Evolutionary conservation across 176 grass and related monocot genomes (phyloP).

Genomic region (Pharus latifolius): DNA sequence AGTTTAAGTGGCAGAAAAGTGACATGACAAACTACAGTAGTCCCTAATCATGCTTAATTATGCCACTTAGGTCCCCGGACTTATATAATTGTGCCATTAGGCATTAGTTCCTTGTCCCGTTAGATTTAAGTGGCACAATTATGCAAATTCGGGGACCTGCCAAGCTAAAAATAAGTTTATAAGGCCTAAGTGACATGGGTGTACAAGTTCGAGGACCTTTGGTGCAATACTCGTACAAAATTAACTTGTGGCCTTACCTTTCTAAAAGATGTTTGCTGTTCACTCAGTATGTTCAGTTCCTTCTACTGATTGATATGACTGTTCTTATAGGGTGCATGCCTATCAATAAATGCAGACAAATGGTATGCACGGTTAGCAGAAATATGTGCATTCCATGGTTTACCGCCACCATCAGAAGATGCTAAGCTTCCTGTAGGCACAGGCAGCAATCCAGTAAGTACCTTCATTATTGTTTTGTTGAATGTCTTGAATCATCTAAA

Average conservation of each 20-base stretch:
- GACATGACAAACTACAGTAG: no score
- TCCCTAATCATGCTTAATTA: no score
- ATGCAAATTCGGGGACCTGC: no score
- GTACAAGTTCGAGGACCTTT: no score
- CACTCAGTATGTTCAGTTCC: constrained; percentile 1
- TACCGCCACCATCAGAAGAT: constrained; percentile 63
- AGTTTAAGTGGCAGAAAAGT: no score
- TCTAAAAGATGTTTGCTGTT: background rate
- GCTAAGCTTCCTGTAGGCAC: constrained; percentile 96
- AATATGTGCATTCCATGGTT: constrained; percentile 57
- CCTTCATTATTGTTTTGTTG: background rate
- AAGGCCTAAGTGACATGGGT: no score
- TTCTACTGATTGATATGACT: constrained; percentile 4
- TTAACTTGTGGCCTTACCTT: background rate
- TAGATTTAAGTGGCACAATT: no score
- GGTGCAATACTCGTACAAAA: no score
- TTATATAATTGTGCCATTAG: no score
- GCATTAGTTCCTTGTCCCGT: no score
- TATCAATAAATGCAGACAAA: constrained; percentile 74
- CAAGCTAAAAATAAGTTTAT: no score
- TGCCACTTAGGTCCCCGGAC: no score
- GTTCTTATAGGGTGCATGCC: constrained; percentile 68
- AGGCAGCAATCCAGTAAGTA: constrained; percentile 99
- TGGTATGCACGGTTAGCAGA: constrained; percentile 75
- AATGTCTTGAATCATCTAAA: background rate